A percentile compares a stretch with the other conserved stretches of the same genome.
Conservation (phyloP, 2,329 filamentous ascomycete genomes). For the Cyphellophora attinorum region DNA sequence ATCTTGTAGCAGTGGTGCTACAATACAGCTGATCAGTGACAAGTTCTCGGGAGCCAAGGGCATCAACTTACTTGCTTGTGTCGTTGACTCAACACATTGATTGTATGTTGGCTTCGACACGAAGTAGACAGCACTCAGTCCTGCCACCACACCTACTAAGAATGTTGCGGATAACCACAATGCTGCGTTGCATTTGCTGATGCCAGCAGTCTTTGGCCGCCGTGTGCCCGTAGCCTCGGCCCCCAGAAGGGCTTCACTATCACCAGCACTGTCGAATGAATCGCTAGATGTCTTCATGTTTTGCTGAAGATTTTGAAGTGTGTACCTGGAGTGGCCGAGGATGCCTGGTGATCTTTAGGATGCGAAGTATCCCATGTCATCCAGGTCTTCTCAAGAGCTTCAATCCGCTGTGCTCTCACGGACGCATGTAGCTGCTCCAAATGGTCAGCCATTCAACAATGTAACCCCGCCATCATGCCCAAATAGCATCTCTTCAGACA, state of each 20-base stretch:
- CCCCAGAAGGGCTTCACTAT: background rate
- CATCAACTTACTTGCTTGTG: conserved; percentile 11
- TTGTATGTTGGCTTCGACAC: conserved; percentile 6
- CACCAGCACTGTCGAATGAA: background rate
- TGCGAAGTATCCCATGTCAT: too few species aligned
- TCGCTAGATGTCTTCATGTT: background rate
- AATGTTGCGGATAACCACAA: background rate
- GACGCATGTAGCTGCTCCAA: background rate
- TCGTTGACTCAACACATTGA: conserved; percentile 17
- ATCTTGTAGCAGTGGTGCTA: conserved; percentile 28
- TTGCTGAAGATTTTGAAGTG: too few species aligned
- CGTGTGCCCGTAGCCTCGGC: background rate
- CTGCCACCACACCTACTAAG: background rate
- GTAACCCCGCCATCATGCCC: too few species aligned
- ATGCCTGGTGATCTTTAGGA: background rate
- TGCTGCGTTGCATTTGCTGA: background rate
- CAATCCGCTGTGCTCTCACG: background rate
- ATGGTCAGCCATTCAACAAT: too few species aligned
- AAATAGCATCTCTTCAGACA: too few species aligned
- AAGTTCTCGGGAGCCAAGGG: too few species aligned
- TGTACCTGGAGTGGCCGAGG: background rate
- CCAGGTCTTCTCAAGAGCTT: too few species aligned
- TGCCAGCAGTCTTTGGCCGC: background rate
- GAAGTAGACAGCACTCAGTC: background rate
- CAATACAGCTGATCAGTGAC: too few species aligned